A percentile compares a stretch with the other conserved stretches of the same genome.
These are phyloP conservation scores for Marsdenia floribunda DNA, from an alignment of 257 asterid genomes.

Conservation along the genomic window DNA sequence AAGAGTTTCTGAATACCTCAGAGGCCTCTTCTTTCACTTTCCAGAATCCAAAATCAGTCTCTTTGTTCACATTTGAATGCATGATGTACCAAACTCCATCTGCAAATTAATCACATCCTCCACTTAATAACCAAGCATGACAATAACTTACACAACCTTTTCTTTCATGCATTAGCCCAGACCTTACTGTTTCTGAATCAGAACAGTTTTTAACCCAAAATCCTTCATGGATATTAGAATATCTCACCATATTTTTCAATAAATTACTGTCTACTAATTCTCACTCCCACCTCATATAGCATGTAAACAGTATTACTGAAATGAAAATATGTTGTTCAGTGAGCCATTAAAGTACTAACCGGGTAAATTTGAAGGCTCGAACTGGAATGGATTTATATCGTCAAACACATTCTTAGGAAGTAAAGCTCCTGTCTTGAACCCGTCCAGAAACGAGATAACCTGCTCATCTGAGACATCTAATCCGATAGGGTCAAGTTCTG, in stretches of 20 bases:
- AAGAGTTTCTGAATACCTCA: conserved; percentile 37
- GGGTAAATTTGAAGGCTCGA: conserved; percentile 46
- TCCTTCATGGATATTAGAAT: no score
- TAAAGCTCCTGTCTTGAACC: conserved; percentile 28
- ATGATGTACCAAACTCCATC: conserved; percentile 55
- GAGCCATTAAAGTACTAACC: conserved; percentile 30
- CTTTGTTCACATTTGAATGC: conserved; percentile 28
- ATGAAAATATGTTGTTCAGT: neutral
- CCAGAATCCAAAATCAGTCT: conserved; percentile 49
- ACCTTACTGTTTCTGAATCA: neutral
- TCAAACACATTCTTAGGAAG: conserved; percentile 47
- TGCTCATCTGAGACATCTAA: conserved; percentile 36
- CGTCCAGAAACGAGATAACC: conserved; percentile 28
- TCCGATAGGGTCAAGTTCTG: conserved; percentile 21
- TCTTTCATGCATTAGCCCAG: neutral
- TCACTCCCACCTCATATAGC: neutral
- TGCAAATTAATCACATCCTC: conserved; percentile 25
- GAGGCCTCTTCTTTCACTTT: conserved; percentile 37
- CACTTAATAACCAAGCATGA: neutral
- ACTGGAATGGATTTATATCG: conserved; percentile 43
- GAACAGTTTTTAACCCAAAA: neutral
- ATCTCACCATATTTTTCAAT: neutral
- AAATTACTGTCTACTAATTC: neutral
- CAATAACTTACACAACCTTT: neutral
- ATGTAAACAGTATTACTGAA: neutral